Base-by-base conservation (phyloP, 495 filamentous ascomycete species). In the Parathielavia hyrcaniae region DNA sequence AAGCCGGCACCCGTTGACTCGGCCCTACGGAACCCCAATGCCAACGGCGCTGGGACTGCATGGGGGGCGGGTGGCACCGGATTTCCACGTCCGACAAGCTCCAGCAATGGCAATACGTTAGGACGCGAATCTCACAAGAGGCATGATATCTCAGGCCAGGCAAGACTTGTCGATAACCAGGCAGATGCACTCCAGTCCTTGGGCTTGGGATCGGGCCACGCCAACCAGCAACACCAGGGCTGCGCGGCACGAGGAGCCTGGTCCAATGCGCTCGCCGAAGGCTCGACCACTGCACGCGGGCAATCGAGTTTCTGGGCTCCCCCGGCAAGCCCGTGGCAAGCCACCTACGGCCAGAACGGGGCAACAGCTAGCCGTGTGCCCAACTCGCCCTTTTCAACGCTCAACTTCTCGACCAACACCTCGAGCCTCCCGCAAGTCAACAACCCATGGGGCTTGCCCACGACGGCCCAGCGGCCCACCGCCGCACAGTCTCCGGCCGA, bases 371-470 rank as follows among this genome's bases (percentile, higher is more conserved):
- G 19, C 30, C 49, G 48, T 19, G 40, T 36, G 7, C 54, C 51
- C 13, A 53, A 49, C n/a, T 58, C 64, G 12, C 57, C 62, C 5
- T 70, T 69, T 53, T 62, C 64, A 4, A 58, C 48, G 3, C 36
- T 63, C 52, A 52, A 60, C 16, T 70, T 67, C 34, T 63, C 66
- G 4, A 38, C 40, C 14, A 48, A 41, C 20, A 57, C 55, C 16
- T 67, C 68, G 11, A 69, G 60, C 53, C 35, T 70, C 13, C 66
- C 68, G 1, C 60, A 48, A 13, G 66, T 69, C 13, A 67, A 70
- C 46, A 67, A 62, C 45, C 64, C 68, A 23, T 65, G 62, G 64
- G 68, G 66, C n/a, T 10, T 70, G 23, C 55, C 66, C 0, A 41
- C 44, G 20, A 49, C 50, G 7, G 53, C 50, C 7, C 53, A 51